Evolutionary conservation across 2,329 filamentous ascomycete species (phyloP), one percentile per base, ranked within the genome.

Genomic region (Botrytis fabae): DNA sequence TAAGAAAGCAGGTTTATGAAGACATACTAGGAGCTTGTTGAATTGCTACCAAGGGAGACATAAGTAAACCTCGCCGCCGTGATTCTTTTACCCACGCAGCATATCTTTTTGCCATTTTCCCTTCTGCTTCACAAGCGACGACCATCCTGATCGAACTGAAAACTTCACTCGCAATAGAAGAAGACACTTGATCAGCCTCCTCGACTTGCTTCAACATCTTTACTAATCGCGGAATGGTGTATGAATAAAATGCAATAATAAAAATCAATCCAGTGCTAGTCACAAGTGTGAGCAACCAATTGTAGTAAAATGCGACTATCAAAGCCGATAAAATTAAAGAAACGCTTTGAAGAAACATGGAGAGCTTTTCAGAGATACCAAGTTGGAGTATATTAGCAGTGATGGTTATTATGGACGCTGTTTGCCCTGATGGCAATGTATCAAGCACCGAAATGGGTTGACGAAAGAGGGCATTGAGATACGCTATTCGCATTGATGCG

Each of bases 361-460:
- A 87, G 1, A 91, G 82, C 76, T 89, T 89, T 79, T 90, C 88
- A 0, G 88, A 90, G 57, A 90, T 89, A 14, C 89, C 89, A 8
- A 90, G 82, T 80, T 91, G 89, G 25, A 91, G 82, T 2, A 85
- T 86, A 78, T 90, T 90, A 73, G 87, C 85, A 0, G 89, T 91
- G 76, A 91, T 90, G 44, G 89, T 90, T 25, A 92, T 90, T 57
- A 89, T 90, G 25, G 84, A 84, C 0, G 89, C 89, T 0, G 88
- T 87, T n/a, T 87, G 84, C 1, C 90, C 90, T 0, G 88, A 83
- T 0, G 87, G 85, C 85, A 90, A 88, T n/a, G 86, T 87, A 80
- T 93, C 91, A 68, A 92, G 88, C 59, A 91, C 89, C 74, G 90
- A 88, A 68, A 92, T 87, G 70, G 89, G 88, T 81, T 92, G 90